Evolutionary conservation across 257 asterid genomes (phyloP).

Genomic region (Nicotiana knightiana): DNA sequence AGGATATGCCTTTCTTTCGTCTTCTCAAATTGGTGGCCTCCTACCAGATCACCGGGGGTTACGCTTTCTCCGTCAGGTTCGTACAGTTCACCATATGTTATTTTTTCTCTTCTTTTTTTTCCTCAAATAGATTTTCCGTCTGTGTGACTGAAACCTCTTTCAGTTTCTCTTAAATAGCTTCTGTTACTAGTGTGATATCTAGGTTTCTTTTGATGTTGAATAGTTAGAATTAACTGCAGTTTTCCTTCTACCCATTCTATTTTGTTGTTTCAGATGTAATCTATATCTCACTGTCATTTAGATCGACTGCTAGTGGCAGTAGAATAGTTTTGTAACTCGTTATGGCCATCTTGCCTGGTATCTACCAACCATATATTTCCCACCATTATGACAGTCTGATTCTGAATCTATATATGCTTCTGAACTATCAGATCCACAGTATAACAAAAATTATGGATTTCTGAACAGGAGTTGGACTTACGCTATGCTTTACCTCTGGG

Average conservation of each 20-base stretch:
- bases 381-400: not conserved
- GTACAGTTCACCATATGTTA: constrained; percentile 1
- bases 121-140: not conserved
- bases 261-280: not conserved
- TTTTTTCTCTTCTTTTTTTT: not conserved
- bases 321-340: not conserved
- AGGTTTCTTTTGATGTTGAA: not conserved
- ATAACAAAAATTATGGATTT: constrained; percentile 4
- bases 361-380: not conserved
- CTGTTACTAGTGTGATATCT: not conserved
- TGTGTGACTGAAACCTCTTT: not conserved
- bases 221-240: not conserved
- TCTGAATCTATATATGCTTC: constrained; percentile 12
- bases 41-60: constrained; percentile 74
- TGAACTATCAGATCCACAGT: not conserved
- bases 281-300: not conserved
- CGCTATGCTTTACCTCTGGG: constrained; percentile 90
- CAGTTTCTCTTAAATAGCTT: not conserved
- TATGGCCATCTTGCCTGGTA: not conserved
- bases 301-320: not conserved
- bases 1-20: constrained; percentile 80
- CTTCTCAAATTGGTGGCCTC: constrained; percentile 82
- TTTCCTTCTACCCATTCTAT: not conserved
- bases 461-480: constrained; percentile 74
- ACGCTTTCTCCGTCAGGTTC: constrained; percentile 88